These are phyloP conservation scores for Roridomyces roridus DNA, from an alignment of 768 basidiomycete species.

Conservation along the genomic window DNA sequence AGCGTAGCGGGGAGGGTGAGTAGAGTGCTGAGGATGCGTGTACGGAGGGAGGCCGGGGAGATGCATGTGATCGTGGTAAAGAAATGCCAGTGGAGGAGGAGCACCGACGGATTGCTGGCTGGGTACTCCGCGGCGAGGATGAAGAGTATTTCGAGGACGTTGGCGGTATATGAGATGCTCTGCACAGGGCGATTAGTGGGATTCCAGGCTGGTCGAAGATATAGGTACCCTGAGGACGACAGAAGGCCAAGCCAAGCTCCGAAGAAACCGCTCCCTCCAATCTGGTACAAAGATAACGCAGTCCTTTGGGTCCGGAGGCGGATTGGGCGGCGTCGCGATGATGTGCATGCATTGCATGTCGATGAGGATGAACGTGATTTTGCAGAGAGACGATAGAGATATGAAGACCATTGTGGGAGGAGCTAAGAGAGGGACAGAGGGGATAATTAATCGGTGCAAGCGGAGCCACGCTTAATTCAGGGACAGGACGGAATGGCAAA, in stretches of 20 bases:
- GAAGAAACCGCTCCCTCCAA: conserved; percentile 40
- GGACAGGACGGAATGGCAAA: too few relatives aligned
- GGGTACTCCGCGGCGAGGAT: conserved; percentile 33
- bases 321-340: conserved; percentile 44
- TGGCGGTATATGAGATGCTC: conserved; percentile 34
- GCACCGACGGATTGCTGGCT: conserved; percentile 20
- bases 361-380: conserved; percentile 41
- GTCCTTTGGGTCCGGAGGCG: conserved; percentile 26
- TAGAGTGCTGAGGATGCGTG: conserved; percentile 31
- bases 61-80: too few relatives aligned
- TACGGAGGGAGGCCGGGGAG: conserved; percentile 22
- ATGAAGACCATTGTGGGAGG: background rate
- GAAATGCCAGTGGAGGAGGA: conserved; percentile 27
- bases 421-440: too few relatives aligned
- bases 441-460: too few relatives aligned
- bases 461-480: too few relatives aligned
- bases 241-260: conserved; percentile 33
- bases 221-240: conserved; percentile 34
- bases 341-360: conserved; percentile 44
- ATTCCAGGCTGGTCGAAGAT: background rate
- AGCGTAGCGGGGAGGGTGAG: conserved; percentile 38
- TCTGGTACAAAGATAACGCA: conserved; percentile 33
- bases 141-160: conserved; percentile 34
- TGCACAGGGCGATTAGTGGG: conserved; percentile 7
- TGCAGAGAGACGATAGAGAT: conserved; percentile 32